Base-by-base conservation (phyloP, 257 asterid species). In the Solanum raphanifolium region DNA sequence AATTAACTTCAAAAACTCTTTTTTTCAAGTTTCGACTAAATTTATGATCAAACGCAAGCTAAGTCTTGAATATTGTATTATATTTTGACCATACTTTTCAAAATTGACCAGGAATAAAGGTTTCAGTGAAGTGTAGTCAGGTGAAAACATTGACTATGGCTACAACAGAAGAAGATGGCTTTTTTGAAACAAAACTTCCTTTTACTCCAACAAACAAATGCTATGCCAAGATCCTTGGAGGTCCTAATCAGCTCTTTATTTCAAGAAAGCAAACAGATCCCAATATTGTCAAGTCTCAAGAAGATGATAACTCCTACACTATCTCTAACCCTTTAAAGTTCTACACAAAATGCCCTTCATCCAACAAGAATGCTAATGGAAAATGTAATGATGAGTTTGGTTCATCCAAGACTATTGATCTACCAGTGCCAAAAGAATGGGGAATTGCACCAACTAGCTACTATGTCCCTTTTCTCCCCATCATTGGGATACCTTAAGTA, bases 381-480 rank as follows among this genome's bases (percentile, higher is more conserved):
- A 89, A 90, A 79, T 90, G 94, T 83, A 91, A 88, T 71, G 95
- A 88, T 74, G 93, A 35, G 43, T 92, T 95, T 90, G 98, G 90
- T 86, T 94, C 98, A 43, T 92, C 97, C 89, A 93, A 97, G 93
- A 95, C 99, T 35, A 86, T 97, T 87, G 95, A 95, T 90, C 20
- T 95, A 41, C 98, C 98, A 76, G 27, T 95, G 87, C 99, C 98
- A 58, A 93, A 92, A 41, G 99, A 96, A 60, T 94, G 95, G 95
- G 99, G 99, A 78, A 88, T 97, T 3, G 95, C 99, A 71, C 99
- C 99, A 34, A 88, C 94, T 52, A 94, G 98, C 90, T 95, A 93
- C 86, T 96, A 95, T 86, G 1, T 93, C 82, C 99, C 99, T 1
- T 93, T 93, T 52, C 11, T 97, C 55, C 99, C 99, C 83, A 95